Percentiles rank a stretch among this genome's conserved stretches.
These are phyloP conservation scores for Solanum clarkiae DNA, from an alignment of 257 asterid genomes.

Conservation along the genomic window DNA sequence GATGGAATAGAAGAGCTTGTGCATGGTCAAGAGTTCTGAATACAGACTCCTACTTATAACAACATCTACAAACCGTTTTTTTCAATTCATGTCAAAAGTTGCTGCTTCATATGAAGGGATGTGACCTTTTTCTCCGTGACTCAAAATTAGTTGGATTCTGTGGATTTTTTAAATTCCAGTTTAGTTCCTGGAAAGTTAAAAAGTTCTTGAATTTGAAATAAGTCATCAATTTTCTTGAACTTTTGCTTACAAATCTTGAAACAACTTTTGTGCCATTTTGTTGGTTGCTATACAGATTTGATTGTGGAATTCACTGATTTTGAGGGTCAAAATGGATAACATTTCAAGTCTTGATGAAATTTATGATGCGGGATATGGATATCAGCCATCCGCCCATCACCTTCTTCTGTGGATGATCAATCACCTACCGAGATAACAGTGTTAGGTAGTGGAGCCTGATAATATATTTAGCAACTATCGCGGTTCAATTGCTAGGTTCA, in stretches of 20 bases:
- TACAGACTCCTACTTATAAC: no score
- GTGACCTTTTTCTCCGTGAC: no score
- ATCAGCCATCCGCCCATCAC: slow-evolving; percentile 19
- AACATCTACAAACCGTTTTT: no score
- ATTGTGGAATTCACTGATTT: not conserved
- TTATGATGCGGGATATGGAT: slow-evolving; percentile 31
- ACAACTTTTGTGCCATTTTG: not conserved
- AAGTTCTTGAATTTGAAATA: not conserved
- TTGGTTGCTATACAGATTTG: not conserved
- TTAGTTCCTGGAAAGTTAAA: not conserved
- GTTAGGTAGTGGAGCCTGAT: no score
- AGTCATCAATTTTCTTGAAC: not conserved
- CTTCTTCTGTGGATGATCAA: slow-evolving; percentile 41
- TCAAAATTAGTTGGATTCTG: not conserved
- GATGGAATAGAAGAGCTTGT: no score
- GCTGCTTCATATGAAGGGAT: no score
- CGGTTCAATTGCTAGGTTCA: no score
- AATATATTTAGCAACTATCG: no score
- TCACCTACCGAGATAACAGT: slow-evolving; percentile 39
- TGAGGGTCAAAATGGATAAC: slow-evolving; percentile 26
- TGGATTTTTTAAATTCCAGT: not conserved
- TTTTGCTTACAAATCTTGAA: not conserved
- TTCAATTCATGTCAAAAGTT: no score
- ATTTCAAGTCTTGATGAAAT: slow-evolving; percentile 33
- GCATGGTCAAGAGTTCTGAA: no score